These are phyloP conservation scores for Anastatica hierochuntica DNA, from an alignment of 345 rosid genomes.

Conservation along the genomic window DNA sequence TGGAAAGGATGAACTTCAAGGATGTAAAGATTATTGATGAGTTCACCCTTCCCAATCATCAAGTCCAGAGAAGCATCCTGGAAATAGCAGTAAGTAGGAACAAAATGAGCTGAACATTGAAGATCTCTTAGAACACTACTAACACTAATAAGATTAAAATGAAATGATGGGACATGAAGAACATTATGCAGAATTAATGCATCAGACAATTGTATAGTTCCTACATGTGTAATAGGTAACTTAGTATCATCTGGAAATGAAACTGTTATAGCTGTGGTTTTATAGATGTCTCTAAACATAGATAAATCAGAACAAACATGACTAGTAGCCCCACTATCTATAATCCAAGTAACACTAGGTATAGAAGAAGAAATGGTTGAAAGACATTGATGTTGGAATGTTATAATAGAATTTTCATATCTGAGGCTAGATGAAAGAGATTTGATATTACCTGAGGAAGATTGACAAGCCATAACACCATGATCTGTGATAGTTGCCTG, in stretches of 20 bases:
- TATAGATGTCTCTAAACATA: background rate
- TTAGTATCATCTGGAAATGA: background rate
- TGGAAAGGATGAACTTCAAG: background rate
- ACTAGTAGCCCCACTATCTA: background rate
- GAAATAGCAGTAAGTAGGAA: background rate
- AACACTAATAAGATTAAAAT: background rate
- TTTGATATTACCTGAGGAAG: too few relatives aligned
- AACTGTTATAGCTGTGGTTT: background rate
- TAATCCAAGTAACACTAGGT: background rate
- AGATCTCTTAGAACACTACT: background rate
- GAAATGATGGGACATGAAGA: background rate
- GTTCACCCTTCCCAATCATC: background rate
- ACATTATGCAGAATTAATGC: background rate
- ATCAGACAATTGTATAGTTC: background rate
- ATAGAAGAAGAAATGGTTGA: fast-evolving
- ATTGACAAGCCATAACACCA: too few relatives aligned
- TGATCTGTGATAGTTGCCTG: too few relatives aligned
- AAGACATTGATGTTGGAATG: background rate
- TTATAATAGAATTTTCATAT: too few relatives aligned
- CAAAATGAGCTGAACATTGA: background rate
- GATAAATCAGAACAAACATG: background rate
- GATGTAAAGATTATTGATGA: background rate
- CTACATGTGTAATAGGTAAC: background rate
- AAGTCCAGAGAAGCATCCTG: background rate
- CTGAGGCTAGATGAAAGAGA: too few relatives aligned